Percentiles rank a stretch among this genome's conserved stretches.
Evolutionary conservation across 1,284 basidiomycete species (phyloP).

Genomic region (Cryptococcus sp.): DNA sequence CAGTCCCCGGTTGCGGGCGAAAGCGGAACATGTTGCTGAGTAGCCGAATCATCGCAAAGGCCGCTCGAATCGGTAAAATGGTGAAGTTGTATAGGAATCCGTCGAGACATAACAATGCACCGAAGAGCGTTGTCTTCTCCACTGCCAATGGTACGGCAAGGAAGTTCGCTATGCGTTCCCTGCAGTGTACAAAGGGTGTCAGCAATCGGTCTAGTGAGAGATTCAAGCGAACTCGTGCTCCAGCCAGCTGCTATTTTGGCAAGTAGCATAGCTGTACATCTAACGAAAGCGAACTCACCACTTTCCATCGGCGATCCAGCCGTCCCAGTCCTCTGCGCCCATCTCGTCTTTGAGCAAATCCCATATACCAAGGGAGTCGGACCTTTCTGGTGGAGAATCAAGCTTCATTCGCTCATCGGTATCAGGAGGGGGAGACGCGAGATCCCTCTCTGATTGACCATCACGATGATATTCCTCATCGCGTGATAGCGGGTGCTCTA

Average conservation of each 20-base stretch:
- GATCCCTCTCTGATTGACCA: too few relatives aligned
- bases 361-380: slow-evolving; percentile 27
- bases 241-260: too few relatives aligned
- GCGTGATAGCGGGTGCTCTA: too few relatives aligned
- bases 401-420: not conserved
- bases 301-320: slow-evolving; percentile 51
- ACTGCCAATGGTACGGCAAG: slow-evolving; percentile 87
- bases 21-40: slow-evolving; percentile 53
- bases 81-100: slow-evolving; percentile 98
- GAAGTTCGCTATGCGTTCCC: slow-evolving; percentile 98
- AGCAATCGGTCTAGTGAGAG: not conserved
- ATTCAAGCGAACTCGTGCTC: too few relatives aligned
- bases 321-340: slow-evolving; percentile 49
- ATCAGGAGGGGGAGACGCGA: too few relatives aligned
- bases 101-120: slow-evolving; percentile 91
- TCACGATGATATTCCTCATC: too few relatives aligned
- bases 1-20: not conserved
- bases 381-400: not conserved
- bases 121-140: slow-evolving; percentile 95
- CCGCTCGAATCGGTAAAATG: slow-evolving; percentile 87
- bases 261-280: not conserved
- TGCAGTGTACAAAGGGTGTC: slow-evolving; percentile 10
- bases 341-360: slow-evolving; percentile 50
- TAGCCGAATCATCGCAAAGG: slow-evolving; percentile 66
- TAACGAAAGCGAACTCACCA: slow-evolving; percentile 32